Base-by-base conservation (phyloP, 306 rosid genomes). In the Vigna angularis region DNA sequence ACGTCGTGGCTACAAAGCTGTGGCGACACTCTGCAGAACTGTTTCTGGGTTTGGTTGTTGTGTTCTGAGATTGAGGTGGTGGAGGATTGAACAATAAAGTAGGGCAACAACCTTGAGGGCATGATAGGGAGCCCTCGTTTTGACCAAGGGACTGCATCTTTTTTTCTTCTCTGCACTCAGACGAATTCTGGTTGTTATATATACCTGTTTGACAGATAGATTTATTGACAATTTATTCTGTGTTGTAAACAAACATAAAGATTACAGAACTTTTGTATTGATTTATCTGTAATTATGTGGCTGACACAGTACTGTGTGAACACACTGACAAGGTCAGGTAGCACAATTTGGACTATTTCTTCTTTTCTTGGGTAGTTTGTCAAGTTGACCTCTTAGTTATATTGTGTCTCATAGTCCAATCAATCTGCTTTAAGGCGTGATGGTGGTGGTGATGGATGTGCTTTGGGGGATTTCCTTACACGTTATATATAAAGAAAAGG, bases 1-100 rank as follows among this genome's bases (percentile, higher is more conserved):
- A 51, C 28, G 98, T 87, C 6, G 83, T 72, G 44, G 83, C 79
- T 4, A 87, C 93, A 74, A 95, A 95, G 40, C 84, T 85, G 38
- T 86, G 90, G 73, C 97, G 93, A 17, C 90, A 95, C 78, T 85
- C 91, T 0, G 96, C 74, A 16, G 88, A 91, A 51, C 90, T 91
- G 81, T 90, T 86, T 66, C 86, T 78, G 69, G 95, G 58, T 73
- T 86, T 85, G 81, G 82, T 16, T 69, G 13, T 48, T 14, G 65
- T 55, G 66, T 61, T 66, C 26, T 77, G 86, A 74, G 83, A 72
- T 61, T 79, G 73, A 59, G 75, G 72, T 10, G 83, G 74, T 61
- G 90, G 59, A 56, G 85, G 72, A 73, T 74, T 88, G 76, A 85
- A 79, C 56, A 83, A 78, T 66, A 66, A 2, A 56, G 85, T 66